Evolutionary conservation across 2,329 filamentous ascomycete genomes (phyloP), one percentile per base, ranked within the genome.

Genomic region (Apiospora sp.): DNA sequence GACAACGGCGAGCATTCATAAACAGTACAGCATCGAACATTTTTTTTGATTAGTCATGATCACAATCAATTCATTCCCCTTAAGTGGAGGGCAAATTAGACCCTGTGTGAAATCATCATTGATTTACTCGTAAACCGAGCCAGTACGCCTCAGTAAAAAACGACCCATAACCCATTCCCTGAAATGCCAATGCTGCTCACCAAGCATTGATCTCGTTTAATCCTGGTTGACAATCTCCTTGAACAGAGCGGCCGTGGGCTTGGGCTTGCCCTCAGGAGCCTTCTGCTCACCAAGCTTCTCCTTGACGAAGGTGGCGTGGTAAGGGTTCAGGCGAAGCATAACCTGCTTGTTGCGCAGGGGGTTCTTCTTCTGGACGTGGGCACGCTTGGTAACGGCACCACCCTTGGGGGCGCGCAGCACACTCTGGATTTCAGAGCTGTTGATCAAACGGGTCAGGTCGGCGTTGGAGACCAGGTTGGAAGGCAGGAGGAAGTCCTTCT

Each of bases 321-420:
- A 99, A 77, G 96, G 96, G 93, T 99, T 99, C 86, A 99, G 93
- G 82, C 96, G 93, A 84, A 99, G 93, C 87, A 98, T 91, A 79
- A 99, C 93, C 91, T 98, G 96, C 92, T 95, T 97, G 93, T 99
- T 99, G 88, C 90, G 90, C 80, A 99, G 95, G 82, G 96, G 96
- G 92, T 99, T 99, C 95, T 98, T 98, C 95, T 99, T 99, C 92
- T 98, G 96, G 79, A 98, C 94, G 82, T 90, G 87, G 79, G 89
- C 87, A 83, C 96, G 94, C 92, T 98, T 98, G 87, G 95, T 97
- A 83, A 92, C 87, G 83, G 94, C 91, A 80, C 93, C 91, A 81
- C 96, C 96, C 90, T 95, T 96, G 86, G 95, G 94, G 75, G 93
- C 94, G 81, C 93, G 92, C 82, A 99, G 92, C 74, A 98, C 96